phyloP scores from a whole-genome alignment of 2,329 filamentous ascomycete genomes.

The Xylaria sp. region DNA sequence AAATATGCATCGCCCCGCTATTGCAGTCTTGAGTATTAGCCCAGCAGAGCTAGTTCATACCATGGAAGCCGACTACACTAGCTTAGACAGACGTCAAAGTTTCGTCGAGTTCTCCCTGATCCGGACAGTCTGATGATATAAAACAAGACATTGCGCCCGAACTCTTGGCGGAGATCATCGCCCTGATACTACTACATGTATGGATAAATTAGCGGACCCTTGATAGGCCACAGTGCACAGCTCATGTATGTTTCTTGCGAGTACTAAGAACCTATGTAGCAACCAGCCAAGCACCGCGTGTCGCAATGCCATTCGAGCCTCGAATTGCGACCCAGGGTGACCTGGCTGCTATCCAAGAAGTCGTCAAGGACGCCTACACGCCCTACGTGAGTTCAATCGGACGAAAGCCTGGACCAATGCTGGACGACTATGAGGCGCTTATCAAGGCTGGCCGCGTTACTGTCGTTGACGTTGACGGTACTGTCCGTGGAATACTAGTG shows the following conservation, averaged over 20 bases:
- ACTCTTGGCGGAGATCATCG: background rate
- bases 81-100: too few species aligned
- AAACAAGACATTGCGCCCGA: background rate
- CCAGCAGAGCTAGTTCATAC: too few species aligned
- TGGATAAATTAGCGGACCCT: background rate
- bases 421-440: constrained; percentile 29
- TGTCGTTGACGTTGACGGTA: constrained; percentile 13
- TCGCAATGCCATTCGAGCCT: constrained; percentile 12
- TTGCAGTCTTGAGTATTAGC: too few species aligned
- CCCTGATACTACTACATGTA: background rate
- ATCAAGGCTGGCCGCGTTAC: constrained; percentile 20
- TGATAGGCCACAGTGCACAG: too few species aligned
- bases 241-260: too few species aligned
- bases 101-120: background rate
- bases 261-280: background rate
- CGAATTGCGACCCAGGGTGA: constrained; percentile 18
- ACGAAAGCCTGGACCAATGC: constrained; percentile 26
- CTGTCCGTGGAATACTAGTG: constrained; percentile 18
- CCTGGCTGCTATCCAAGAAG: constrained; percentile 8
- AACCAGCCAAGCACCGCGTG: background rate
- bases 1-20: too few species aligned
- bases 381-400: constrained; percentile 29
- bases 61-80: too few species aligned
- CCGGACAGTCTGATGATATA: constrained; percentile 7
- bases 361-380: constrained; percentile 27